A percentile compares a stretch with the other conserved stretches of the same genome.
Conservation (phyloP, 2,329 filamentous ascomycete genomes). For the Ophiostoma quercus region DNA sequence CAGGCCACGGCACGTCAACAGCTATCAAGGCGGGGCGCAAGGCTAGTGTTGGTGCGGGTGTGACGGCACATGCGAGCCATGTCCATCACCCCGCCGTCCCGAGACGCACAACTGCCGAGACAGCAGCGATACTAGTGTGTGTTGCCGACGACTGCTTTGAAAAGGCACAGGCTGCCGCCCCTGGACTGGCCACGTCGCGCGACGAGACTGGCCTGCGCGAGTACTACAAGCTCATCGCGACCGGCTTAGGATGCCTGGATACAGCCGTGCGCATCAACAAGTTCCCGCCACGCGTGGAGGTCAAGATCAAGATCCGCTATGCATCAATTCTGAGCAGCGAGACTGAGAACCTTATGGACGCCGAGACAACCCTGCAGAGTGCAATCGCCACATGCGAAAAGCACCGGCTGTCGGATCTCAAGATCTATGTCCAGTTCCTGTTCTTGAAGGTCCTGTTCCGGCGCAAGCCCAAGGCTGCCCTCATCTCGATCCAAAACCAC, state of each 20-base stretch:
- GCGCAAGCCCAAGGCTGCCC: constrained; percentile 64
- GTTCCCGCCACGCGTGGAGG: constrained; percentile 61
- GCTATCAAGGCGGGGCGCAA: constrained; percentile 26
- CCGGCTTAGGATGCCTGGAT: constrained; percentile 67
- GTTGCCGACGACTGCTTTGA: constrained; percentile 71
- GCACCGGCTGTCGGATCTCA: constrained; percentile 59
- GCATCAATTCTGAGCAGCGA: constrained; percentile 67
- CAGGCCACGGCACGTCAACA: not conserved
- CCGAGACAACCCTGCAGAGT: constrained; percentile 66
- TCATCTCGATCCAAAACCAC: constrained; percentile 65
- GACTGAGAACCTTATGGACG: constrained; percentile 68
- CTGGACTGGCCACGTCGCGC: constrained; percentile 45
- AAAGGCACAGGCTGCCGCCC: constrained; percentile 55
- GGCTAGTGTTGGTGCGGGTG: constrained; percentile 24
- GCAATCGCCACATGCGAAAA: constrained; percentile 65
- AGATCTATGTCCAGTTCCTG: constrained; percentile 72
- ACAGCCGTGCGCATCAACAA: constrained; percentile 58
- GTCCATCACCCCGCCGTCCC: constrained; percentile 31
- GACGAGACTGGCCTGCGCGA: constrained; percentile 51
- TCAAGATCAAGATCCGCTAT: constrained; percentile 63
- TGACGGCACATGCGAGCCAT: constrained; percentile 26
- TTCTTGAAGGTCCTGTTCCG: constrained; percentile 65
- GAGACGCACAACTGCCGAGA: constrained; percentile 43
- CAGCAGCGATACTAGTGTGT: constrained; percentile 58
- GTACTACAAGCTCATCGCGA: constrained; percentile 68